Percentiles rank a stretch among this genome's conserved stretches.
Evolutionary conservation across 306 rosid genomes (phyloP).

Genomic region (Sindora glabra): DNA sequence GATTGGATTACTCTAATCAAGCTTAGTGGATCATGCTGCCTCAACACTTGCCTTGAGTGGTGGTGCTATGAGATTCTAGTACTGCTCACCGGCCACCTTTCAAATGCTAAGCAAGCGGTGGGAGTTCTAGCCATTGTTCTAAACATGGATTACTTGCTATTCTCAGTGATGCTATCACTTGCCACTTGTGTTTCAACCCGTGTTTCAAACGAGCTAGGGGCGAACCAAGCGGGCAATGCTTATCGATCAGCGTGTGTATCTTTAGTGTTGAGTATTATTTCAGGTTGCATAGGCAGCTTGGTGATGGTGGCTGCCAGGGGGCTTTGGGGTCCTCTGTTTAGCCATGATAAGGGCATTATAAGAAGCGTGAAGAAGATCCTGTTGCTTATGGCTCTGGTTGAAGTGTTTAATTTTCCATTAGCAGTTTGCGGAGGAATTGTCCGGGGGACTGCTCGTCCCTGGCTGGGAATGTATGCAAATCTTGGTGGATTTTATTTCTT

Average conservation of each 20-base stretch:
- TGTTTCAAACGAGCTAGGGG: conserved; percentile 69
- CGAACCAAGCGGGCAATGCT: conserved; percentile 42
- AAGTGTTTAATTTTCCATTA: conserved; percentile 69
- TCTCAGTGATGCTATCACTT: conserved; percentile 59
- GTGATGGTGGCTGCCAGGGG: conserved; percentile 69
- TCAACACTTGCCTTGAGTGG: conserved; percentile 87
- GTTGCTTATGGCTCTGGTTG: conserved; percentile 69
- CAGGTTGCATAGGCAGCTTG: conserved; percentile 49
- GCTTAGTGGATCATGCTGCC: conserved; percentile 80
- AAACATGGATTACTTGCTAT: conserved; percentile 68
- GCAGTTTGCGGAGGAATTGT: conserved; percentile 78
- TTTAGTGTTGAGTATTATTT: conserved; percentile 25
- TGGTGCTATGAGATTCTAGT: conserved; percentile 91
- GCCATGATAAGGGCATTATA: conserved; percentile 39
- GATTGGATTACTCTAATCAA: conserved; percentile 65
- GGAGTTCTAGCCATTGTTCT: conserved; percentile 57
- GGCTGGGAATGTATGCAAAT: conserved; percentile 69
- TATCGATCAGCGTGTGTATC: conserved; percentile 46
- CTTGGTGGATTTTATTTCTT: conserved; percentile 70
- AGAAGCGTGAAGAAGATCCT: conserved; percentile 62
- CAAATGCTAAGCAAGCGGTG: conserved; percentile 49
- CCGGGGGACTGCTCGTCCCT: conserved; percentile 70
- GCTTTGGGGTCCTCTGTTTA: conserved; percentile 67
- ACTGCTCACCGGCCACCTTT: conserved; percentile 64
- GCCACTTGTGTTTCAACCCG: conserved; percentile 63